phyloP scores from a whole-genome alignment of 257 asterid genomes.

The Dorcoceras hygrometricum region DNA sequence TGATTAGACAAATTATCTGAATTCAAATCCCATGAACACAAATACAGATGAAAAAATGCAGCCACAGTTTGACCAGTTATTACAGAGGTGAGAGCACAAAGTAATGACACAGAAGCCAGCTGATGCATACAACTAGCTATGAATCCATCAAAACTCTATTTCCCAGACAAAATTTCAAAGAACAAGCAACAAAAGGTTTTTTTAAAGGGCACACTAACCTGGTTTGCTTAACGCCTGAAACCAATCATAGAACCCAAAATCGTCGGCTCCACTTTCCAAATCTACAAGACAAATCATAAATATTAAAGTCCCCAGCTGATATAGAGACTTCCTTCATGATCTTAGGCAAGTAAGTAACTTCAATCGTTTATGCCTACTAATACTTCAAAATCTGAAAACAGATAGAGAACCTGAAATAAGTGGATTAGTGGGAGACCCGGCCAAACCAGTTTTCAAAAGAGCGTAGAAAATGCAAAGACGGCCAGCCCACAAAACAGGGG shows the following conservation, averaged over 20 bases:
- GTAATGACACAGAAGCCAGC: slow-evolving; percentile 4
- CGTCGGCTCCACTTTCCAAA: slow-evolving; percentile 59
- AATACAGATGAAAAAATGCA: background rate
- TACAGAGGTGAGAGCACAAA: background rate
- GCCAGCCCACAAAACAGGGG: slow-evolving; percentile 91
- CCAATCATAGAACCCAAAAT: slow-evolving; percentile 80
- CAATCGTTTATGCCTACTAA: background rate
- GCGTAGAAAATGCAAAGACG: slow-evolving; percentile 82
- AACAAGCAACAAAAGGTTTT: background rate
- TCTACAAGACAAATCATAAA: slow-evolving; percentile 38
- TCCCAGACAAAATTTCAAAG: background rate
- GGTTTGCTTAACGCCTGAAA: slow-evolving; percentile 71
- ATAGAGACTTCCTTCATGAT: background rate
- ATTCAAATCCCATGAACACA: slow-evolving; percentile 7
- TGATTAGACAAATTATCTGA: background rate
- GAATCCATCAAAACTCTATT: background rate
- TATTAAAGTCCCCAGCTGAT: background rate
- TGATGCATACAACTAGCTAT: background rate
- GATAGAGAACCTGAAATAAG: slow-evolving; percentile 50
- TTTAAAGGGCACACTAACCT: slow-evolving; percentile 49
- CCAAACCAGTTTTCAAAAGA: slow-evolving; percentile 82
- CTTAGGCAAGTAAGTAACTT: background rate
- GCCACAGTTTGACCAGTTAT: background rate
- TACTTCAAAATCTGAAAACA: background rate
- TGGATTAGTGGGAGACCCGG: slow-evolving; percentile 91